Base-by-base conservation (phyloP, 352 stramenopile genomes). In the Globisporangium spinosum region DNA sequence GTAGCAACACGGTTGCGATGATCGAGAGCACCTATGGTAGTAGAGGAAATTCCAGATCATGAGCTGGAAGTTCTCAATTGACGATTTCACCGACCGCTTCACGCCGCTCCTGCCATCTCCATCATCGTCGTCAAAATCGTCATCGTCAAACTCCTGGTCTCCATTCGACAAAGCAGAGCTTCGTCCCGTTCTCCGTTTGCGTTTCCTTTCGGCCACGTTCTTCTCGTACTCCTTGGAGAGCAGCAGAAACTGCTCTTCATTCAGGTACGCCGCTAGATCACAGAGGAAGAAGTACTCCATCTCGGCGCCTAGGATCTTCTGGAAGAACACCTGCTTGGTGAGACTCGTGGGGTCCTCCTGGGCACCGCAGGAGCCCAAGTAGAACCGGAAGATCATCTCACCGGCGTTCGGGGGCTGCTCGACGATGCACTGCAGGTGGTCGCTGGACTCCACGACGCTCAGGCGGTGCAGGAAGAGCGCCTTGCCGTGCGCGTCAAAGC, bases 211-310 rank as follows among this genome's bases (percentile, higher is more conserved):
- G 20, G 70, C 69, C 5, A 75, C 73, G 58, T 79, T 71, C 63
- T 88, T 91, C 60, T 89, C 79, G 47, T 78, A 91, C 64, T 89
- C 81, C 57, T 82, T 86, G 1, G 81, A 80, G 15, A 91, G 51
- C 38, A 90, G 51, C n/a, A 74, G 73, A 77, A 82, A 92, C 47
- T 92, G 84, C 17, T 89, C 77, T 25, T 89, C 77, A 5, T 73
- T 89, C 49, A 92, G 34, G 58, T 84, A 89, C 0, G 62, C 69
- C 0, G 82, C 80, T 8, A 92, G 49, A 47, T 92, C 84, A 32
- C 75, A 87, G 20, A 92, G 61, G 61, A 92, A 92, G 58, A 89
- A 87, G 32, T 85, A 92, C 47, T 90, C 84, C 67, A 87, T 89
- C 45, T 90, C 80, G 2, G 77, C 51, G 13, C 80, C 74, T 13